Conservation (phyloP, 768 basidiomycete species). For the Hygrocybe punicea region DNA sequence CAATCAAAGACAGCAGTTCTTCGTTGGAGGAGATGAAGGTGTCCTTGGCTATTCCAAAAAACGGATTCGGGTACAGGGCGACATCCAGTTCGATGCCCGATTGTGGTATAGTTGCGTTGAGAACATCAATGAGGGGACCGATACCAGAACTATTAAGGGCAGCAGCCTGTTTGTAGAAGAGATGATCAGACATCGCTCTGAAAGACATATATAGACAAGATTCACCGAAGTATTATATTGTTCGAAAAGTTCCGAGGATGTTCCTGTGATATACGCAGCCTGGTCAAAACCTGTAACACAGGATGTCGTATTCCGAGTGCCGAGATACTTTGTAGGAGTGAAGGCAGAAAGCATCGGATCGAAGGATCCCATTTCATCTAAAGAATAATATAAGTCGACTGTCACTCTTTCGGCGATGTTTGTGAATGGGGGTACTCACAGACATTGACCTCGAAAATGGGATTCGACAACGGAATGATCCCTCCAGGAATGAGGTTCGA, state of each 20-base stretch:
- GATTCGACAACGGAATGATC: constrained; percentile 35
- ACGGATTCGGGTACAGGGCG: constrained; percentile 34
- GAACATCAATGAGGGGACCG: constrained; percentile 9
- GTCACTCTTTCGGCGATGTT: constrained; percentile 7
- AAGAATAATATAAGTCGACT: constrained; percentile 6
- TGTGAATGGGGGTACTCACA: neutral
- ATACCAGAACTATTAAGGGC: constrained; percentile 12
- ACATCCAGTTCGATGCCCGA: neutral
- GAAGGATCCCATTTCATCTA: constrained; percentile 50
- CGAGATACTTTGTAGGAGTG: constrained; percentile 40
- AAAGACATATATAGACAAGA: neutral
- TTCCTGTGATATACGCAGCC: constrained; percentile 49
- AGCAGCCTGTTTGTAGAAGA: too few relatives aligned
- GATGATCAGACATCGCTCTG: too few relatives aligned
- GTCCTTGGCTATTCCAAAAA: constrained; percentile 30
- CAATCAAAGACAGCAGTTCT: constrained; percentile 45
- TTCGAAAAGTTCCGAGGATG: constrained; percentile 48
- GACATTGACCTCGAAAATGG: constrained; percentile 4
- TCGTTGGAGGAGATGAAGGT: constrained; percentile 43
- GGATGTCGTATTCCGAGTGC: constrained; percentile 40
- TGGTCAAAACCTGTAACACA: constrained; percentile 59
- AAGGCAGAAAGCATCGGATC: constrained; percentile 54
- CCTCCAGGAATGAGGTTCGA: constrained; percentile 18
- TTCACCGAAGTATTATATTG: neutral
- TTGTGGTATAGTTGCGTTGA: constrained; percentile 28